Conservation (phyloP, 139 green algal genomes). For the Volvox reticuliferus region DNA sequence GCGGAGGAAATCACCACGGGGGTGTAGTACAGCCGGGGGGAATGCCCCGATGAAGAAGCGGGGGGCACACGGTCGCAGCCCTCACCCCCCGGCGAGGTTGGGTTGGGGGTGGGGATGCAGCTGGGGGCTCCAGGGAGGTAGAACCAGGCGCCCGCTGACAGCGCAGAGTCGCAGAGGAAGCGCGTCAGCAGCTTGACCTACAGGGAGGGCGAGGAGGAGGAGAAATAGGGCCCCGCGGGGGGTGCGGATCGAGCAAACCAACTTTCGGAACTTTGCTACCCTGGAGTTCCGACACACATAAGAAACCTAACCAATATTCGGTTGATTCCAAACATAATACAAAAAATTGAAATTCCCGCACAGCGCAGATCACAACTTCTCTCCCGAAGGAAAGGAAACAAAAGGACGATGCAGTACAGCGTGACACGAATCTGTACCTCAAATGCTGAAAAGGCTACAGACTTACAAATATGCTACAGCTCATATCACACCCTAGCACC, state of each 20-base stretch:
- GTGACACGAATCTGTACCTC: no score
- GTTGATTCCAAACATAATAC: no score
- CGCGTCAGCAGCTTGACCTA: constrained; percentile 75
- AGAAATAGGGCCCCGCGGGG: background rate
- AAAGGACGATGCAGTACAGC: no score
- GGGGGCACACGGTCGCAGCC: background rate
- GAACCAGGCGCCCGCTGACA: constrained; percentile 78
- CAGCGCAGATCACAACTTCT: no score
- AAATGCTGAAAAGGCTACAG: no score
- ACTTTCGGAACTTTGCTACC: background rate
- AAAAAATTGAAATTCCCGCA: no score
- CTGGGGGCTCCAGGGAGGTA: constrained; percentile 40
- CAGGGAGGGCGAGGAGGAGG: background rate
- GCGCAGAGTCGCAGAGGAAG: constrained; percentile 76
- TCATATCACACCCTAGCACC: no score
- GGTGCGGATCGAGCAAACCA: background rate
- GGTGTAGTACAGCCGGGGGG: background rate
- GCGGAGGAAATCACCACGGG: background rate
- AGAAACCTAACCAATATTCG: no score
- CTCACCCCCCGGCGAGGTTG: background rate
- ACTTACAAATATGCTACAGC: no score
- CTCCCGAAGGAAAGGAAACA: no score
- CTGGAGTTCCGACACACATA: no score
- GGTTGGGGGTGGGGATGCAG: background rate
- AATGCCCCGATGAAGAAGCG: background rate